phyloP scores from a whole-genome alignment of 768 basidiomycete genomes.

The Lenzites betulinus region DNA sequence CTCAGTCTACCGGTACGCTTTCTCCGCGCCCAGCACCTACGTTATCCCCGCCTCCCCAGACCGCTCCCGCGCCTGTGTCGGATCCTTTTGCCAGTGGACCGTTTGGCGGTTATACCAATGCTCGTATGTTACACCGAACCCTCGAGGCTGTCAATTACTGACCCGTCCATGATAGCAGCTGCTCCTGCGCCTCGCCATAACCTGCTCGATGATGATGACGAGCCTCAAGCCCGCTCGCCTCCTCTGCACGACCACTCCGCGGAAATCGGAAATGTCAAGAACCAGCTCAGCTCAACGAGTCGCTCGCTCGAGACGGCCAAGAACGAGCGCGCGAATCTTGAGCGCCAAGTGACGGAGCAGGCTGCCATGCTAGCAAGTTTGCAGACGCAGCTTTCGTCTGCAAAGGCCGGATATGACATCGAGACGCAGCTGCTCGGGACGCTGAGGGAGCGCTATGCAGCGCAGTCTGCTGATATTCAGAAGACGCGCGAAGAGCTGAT shows the following conservation, averaged over 20 bases:
- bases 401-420: constrained; percentile 83
- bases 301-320: constrained; percentile 67
- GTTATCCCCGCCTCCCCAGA: constrained; percentile 23
- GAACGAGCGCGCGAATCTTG: constrained; percentile 64
- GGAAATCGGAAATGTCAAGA: constrained; percentile 86
- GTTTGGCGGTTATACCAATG: constrained; percentile 43
- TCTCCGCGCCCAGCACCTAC: constrained; percentile 9
- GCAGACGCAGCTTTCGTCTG: constrained; percentile 80
- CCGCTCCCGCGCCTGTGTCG: constrained; percentile 11
- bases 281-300: constrained; percentile 81
- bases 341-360: constrained; percentile 65
- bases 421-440: constrained; percentile 71
- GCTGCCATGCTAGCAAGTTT: constrained; percentile 76
- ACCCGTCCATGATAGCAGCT: not conserved
- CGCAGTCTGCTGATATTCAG: constrained; percentile 72
- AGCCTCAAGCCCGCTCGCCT: constrained; percentile 45
- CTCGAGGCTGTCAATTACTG: not conserved
- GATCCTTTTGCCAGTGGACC: constrained; percentile 45
- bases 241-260: constrained; percentile 73
- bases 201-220: constrained; percentile 78
- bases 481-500: constrained; percentile 80
- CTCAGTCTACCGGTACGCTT: constrained; percentile 29
- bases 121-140: constrained; percentile 12
- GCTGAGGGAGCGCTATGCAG: constrained; percentile 66
- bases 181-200: constrained; percentile 40